Evolutionary conservation across 352 stramenopile genomes (phyloP).

Genomic region (Phytophthora quininea): DNA sequence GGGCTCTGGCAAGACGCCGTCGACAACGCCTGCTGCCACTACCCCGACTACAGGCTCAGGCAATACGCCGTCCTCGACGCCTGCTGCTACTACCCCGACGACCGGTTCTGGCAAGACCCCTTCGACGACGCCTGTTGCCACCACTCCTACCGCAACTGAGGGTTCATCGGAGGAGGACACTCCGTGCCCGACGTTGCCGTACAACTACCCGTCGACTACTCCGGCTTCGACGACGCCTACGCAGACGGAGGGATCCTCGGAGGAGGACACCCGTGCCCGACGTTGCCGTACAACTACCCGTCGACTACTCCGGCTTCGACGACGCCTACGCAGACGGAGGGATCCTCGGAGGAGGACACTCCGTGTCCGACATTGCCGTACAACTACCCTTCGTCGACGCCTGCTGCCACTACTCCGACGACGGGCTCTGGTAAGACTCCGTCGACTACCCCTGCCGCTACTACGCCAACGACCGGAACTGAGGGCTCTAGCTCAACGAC

Average conservation of each 20-base stretch:
- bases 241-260: too few species aligned
- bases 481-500: too few species aligned
- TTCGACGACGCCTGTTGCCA: constrained; percentile 2
- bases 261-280: neutral
- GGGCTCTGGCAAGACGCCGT: neutral
- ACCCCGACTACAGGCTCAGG: neutral
- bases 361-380: neutral
- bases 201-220: too few species aligned
- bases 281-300: too few species aligned
- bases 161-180: too few species aligned
- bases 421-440: constrained; percentile 4
- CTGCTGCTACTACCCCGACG: neutral
- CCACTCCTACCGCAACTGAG: neutral
- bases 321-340: too few species aligned
- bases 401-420: constrained; percentile 2
- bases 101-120: constrained; percentile 2
- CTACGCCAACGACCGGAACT: neutral
- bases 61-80: too few species aligned
- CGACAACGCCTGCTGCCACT: constrained; percentile 3
- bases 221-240: neutral
- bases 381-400: neutral
- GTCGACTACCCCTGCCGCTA: constrained; percentile 3
- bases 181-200: too few species aligned
- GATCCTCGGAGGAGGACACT: neutral
- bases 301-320: too few species aligned